phyloP scores from a whole-genome alignment of 192 early-diverging fungal genomes.

The Coemansia erecta region DNA sequence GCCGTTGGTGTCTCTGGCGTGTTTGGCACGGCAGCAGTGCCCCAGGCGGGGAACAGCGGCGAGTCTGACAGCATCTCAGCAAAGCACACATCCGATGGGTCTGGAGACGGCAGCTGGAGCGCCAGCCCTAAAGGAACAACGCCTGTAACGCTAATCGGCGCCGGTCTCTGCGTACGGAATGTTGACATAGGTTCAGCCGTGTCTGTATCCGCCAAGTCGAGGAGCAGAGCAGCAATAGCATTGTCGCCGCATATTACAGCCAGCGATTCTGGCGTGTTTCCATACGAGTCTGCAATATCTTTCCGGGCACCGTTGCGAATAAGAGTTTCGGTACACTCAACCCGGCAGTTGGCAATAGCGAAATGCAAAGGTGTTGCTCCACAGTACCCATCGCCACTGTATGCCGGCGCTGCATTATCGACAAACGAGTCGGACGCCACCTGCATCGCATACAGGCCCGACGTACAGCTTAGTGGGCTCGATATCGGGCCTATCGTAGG shows the following conservation, averaged over 20 bases:
- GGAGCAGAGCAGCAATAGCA: conserved; percentile 4
- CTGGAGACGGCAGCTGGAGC: conserved; percentile 41
- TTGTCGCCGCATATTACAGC: conserved; percentile 30
- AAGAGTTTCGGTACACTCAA: conserved; percentile 59
- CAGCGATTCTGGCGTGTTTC: conserved; percentile 41
- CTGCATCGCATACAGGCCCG: conserved; percentile 38
- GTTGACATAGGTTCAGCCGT: neutral
- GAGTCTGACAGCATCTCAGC: conserved; percentile 2
- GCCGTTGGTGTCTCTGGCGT: neutral
- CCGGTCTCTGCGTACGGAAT: neutral
- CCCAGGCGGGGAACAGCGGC: neutral
- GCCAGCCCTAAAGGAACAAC: neutral
- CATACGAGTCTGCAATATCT: conserved; percentile 58
- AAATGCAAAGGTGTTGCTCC: conserved; percentile 81
- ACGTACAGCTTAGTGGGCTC: conserved; percentile 23
- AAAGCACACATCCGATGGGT: conserved; percentile 21
- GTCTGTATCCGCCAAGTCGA: neutral
- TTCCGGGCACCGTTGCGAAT: conserved; percentile 60
- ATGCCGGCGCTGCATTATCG: conserved; percentile 1
- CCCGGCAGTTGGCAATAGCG: conserved; percentile 74
- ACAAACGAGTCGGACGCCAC: conserved; percentile 3
- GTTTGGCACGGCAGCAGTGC: neutral
- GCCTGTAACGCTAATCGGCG: no score
- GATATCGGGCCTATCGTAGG: conserved; percentile 33
- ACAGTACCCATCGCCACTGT: conserved; percentile 17